These are phyloP conservation scores for Amphichorda felina DNA, from an alignment of 2,329 filamentous ascomycete genomes.

Conservation along the genomic window DNA sequence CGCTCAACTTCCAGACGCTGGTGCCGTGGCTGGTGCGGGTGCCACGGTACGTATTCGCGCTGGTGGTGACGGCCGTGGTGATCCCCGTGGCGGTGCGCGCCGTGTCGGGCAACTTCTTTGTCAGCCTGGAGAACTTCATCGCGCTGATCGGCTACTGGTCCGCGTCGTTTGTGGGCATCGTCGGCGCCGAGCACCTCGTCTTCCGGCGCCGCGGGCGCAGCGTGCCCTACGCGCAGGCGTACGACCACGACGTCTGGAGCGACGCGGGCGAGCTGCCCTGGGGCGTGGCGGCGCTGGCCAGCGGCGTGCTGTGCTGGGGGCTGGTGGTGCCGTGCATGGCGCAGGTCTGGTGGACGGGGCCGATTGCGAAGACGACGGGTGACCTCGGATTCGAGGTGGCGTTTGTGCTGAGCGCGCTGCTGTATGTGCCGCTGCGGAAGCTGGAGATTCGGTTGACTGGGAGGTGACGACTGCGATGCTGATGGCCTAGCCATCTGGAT, in stretches of 20 bases:
- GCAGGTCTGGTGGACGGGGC: slow-evolving; percentile 49
- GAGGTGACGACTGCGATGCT: not conserved
- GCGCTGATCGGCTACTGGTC: slow-evolving; percentile 48
- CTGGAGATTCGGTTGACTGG: slow-evolving; percentile 25
- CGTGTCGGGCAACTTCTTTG: slow-evolving; percentile 39
- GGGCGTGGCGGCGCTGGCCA: slow-evolving; percentile 32
- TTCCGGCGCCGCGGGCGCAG: slow-evolving; percentile 24
- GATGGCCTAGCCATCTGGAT: no score
- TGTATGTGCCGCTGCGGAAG: slow-evolving; percentile 34
- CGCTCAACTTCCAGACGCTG: slow-evolving; percentile 53
- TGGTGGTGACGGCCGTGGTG: slow-evolving; percentile 45
- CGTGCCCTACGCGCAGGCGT: slow-evolving; percentile 25
- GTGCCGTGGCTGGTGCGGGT: slow-evolving; percentile 42
- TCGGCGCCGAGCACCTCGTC: slow-evolving; percentile 33
- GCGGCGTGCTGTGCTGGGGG: slow-evolving; percentile 31
- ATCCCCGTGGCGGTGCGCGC: slow-evolving; percentile 47
- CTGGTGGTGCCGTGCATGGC: slow-evolving; percentile 48
- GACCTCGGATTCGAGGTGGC: slow-evolving; percentile 58
- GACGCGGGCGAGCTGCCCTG: slow-evolving; percentile 29
- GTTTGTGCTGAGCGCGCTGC: slow-evolving; percentile 34
- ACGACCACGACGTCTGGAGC: slow-evolving; percentile 35
- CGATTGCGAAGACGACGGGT: slow-evolving; percentile 45
- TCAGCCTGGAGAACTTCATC: slow-evolving; percentile 44
- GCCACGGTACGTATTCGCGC: slow-evolving; percentile 43
- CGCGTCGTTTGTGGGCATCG: slow-evolving; percentile 38